Conservation (phyloP, 306 rosid genomes). For the Coriaria nepalensis region DNA sequence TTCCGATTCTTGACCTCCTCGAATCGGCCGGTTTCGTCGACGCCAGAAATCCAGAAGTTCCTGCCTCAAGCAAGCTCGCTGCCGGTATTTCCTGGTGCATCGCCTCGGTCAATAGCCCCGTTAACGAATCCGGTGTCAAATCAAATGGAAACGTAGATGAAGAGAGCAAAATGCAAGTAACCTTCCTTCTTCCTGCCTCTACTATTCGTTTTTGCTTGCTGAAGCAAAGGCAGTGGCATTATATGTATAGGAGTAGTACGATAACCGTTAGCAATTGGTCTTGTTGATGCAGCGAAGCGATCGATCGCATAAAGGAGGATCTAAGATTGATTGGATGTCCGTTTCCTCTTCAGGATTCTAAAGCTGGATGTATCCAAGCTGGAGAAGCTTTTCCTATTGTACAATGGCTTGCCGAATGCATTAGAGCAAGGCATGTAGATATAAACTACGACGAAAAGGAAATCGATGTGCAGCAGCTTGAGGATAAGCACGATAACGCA, state of each 20-base stretch:
- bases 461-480: not conserved
- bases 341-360: conserved; percentile 19
- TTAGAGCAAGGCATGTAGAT: conserved; percentile 10
- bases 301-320: conserved; percentile 27
- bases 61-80: conserved; percentile 23
- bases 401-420: conserved; percentile 30
- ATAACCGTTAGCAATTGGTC: no score
- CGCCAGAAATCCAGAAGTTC: conserved; percentile 9
- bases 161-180: conserved; percentile 21
- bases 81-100: conserved; percentile 30
- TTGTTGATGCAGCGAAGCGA: conserved; percentile 18
- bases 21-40: conserved; percentile 20
- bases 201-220: not conserved
- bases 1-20: conserved; percentile 20
- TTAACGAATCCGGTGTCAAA: conserved; percentile 3
- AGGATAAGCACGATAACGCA: conserved; percentile 15
- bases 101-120: conserved; percentile 14
- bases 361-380: conserved; percentile 18
- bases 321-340: conserved; percentile 33
- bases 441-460: conserved; percentile 14
- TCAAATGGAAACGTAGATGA: conserved; percentile 3
- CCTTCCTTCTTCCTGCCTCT: conserved; percentile 7
- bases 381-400: conserved; percentile 27
- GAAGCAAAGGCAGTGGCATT: not conserved
- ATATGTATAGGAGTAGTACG: no score